Base-by-base conservation (phyloP, 768 basidiomycete species). In the Lanmaoa rubissima region DNA sequence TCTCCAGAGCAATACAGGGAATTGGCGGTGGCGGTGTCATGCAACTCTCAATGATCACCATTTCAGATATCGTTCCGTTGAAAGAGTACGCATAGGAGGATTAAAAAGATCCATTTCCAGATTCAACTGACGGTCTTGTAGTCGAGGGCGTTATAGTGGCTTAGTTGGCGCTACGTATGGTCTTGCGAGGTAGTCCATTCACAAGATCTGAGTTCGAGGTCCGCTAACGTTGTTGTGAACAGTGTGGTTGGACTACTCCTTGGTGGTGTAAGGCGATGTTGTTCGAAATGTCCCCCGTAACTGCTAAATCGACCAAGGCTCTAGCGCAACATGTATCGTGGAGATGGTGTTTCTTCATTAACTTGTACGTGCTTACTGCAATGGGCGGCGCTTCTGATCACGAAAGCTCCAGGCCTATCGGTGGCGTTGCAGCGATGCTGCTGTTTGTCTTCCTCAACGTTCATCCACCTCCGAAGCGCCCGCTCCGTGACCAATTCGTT, bases 321-420 rank as follows among this genome's bases (percentile, higher is more conserved):
- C 80, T 92, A 54, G 81, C 88, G 0, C 84, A 91, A 65, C 85
- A 88, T 64, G 85, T 82, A 14, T 78, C 84, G 0, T 93, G 90
- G 90, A 73, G 91, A 75, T 92, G 90, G 90, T 88, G 86, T 64
- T 90, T 89, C 70, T 89, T 82, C 67, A 84, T 90, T 60, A 88
- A 88, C 61, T 62, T 90, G 86, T 86, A 64, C 53, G 82, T 64
- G 32, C 39, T 17, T 32, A 11, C 1, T 34, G 13, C 13, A 24
- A 34, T 6, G 14, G 2, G 12, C 8, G 58, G 46, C 43, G 5
- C 17, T 26, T 41, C 42, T 44, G 32, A 59, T 48, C n/a, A 9
- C 17, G 5, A 24, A 13, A 35, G 36, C 7, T 13, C 55, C 12
- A 89, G 88, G 52, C 90, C 89, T 1, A 86, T 87, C 1, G 88